Base-by-base conservation (phyloP, 495 filamentous ascomycete species). In the Daldinia concentrica region DNA sequence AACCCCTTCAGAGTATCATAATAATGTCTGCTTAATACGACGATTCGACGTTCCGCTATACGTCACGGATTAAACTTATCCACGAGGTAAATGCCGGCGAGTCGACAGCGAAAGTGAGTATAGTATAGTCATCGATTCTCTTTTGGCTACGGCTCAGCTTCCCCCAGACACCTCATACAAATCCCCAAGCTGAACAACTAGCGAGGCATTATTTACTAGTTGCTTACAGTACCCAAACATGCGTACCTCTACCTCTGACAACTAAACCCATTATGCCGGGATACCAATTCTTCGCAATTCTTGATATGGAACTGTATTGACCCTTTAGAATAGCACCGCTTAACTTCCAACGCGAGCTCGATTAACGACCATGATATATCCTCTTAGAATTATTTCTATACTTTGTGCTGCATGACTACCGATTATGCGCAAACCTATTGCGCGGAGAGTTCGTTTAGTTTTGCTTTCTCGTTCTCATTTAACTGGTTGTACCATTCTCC, bases 381-480 rank as follows among this genome's bases (percentile, higher is more conserved):
- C 54, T 36, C 12, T 29, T 29, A 1, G 6, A 64, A 30, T 26
- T 24, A 12, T 45, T 62, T 30, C 41, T 27, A 17, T 39, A 15
- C 19, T 57, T 57, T 7, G 1, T 30, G 30, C 19, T 9, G 15
- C 24, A 14, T 59, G 8, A 32, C 19, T 60, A 43, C 19, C 9
- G 32, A 8, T 1, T 29, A 27, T 4, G 29, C 34, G 39, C 15
- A 51, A 37, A 6, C 6, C 19, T 52, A 30, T 45, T 59, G n/a
- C 32, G 34, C 48, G 8, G 60, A 68, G 9, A 85, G 65, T 62
- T 85, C 79, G 45, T 83, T 78, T 11, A 97, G 81, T 77, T 93
- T 95, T 29, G 81, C 81, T 81, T 92, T 90, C 81, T 98, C 94
- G 61, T 89, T 86, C 6, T 87, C 85, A 4, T 84, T 92, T 75